Conservation (phyloP, 768 basidiomycete genomes). For the Exsudoporus frostii region DNA sequence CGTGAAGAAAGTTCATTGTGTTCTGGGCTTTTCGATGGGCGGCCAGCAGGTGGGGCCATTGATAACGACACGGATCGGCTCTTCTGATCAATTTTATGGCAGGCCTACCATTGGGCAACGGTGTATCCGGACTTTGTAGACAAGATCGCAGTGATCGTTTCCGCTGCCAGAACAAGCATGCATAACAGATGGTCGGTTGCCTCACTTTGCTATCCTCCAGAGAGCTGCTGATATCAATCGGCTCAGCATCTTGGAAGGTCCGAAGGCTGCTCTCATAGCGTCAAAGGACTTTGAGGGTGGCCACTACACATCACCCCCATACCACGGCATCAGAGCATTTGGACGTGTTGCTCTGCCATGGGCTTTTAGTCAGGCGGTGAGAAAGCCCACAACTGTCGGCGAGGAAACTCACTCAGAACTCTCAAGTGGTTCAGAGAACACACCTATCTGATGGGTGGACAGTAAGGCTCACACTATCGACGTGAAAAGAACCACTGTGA, state of each 20-base stretch:
- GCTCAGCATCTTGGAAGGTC: constrained; percentile 53
- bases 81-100: not conserved
- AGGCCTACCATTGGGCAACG: constrained; percentile 56
- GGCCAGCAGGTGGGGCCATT: constrained; percentile 41
- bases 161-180: constrained; percentile 50
- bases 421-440: constrained; percentile 52
- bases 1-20: constrained; percentile 43
- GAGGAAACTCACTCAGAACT: constrained; percentile 41
- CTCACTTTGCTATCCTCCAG: not conserved
- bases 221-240: not conserved
- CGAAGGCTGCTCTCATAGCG: constrained; percentile 47
- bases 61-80: not conserved
- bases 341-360: constrained; percentile 52
- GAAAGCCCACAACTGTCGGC: constrained; percentile 75
- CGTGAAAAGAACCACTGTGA: not conserved
- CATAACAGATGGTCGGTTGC: constrained; percentile 50
- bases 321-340: constrained; percentile 53
- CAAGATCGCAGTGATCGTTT: constrained; percentile 42
- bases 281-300: constrained; percentile 54
- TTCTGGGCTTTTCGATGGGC: constrained; percentile 58
- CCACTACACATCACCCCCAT: constrained; percentile 45
- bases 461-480: constrained; percentile 21
- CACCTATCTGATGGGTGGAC: constrained; percentile 39
- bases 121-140: constrained; percentile 54
- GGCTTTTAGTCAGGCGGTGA: constrained; percentile 52